Base-by-base conservation (phyloP, 495 filamentous ascomycete species). In the Trypethelium eluteriae region DNA sequence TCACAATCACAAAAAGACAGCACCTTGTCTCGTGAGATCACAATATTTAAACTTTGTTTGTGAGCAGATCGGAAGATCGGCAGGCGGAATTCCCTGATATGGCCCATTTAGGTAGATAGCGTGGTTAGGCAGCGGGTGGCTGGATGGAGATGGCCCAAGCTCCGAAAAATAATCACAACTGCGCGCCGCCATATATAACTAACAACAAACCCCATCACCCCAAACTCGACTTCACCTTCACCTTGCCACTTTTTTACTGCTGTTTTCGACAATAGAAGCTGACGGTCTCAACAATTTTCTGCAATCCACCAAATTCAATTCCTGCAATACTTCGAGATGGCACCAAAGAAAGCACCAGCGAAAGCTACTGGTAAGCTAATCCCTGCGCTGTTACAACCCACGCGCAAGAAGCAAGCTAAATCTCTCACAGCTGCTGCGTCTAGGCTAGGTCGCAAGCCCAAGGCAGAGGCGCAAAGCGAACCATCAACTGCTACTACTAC, bases 281-380 rank as follows among this genome's bases (percentile, higher is more conserved):
- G 25, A 25, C 25, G 25, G 41, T 44, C 41, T 44, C 41, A 44
- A 44, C 6, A 25, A 25, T 25, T 25, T 44, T 44, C 41, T 44
- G 7, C 14, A 44, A 44, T 14, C 14, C 14, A 7, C 14, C 6
- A 14, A 14, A 44, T 44, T 44, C 41, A 7, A 7, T 44, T 7
- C 14, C 14, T 14, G 41, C 7, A 7, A 7, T 44, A 7, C 1
- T 44, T 44, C 41, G 14, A 44, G 6, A 44, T 44, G 41, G 56
- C 56, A 61, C 2, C 64, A 34, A 70, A 67, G 62, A 61, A 68
- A 18, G 61, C 68, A 41, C 68, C 68, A 44, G 56, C 67, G 5
- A 62, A 50, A 12, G 39, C 25, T 25, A 36, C 38, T 12, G 35
- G 50, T 62, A 61, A 61, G 64, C 9, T 50, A n/a, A 25, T 50